These are phyloP conservation scores for Eucalyptus fibrosa DNA, from an alignment of 345 rosid genomes.

Conservation along the genomic window DNA sequence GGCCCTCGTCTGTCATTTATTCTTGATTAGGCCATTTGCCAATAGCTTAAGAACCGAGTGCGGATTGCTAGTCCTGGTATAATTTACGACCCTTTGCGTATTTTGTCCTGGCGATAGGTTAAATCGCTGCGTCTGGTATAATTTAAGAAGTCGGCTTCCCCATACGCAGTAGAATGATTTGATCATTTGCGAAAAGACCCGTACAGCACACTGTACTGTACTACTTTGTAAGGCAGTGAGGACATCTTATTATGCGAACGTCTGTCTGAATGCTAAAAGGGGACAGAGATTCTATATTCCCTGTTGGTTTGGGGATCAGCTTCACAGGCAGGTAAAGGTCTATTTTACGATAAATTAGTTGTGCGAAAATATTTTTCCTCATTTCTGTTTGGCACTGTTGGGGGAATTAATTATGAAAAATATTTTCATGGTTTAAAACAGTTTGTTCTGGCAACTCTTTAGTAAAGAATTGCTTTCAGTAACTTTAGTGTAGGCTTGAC, in stretches of 20 bases:
- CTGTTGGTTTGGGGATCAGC: neutral
- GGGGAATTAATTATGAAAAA: neutral
- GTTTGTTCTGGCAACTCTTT: neutral
- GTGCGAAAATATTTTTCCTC: neutral
- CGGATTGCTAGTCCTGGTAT: neutral
- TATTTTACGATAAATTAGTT: neutral
- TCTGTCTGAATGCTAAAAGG: neutral
- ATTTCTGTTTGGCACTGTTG: neutral
- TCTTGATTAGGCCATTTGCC: neutral
- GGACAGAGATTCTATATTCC: neutral
- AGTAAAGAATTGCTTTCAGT: neutral
- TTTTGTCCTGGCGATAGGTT: neutral
- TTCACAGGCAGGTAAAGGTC: neutral
- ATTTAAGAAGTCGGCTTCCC: neutral
- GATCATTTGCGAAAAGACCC: neutral
- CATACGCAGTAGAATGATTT: neutral
- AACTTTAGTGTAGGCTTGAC: neutral
- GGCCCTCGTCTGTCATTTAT: neutral
- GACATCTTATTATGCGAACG: neutral
- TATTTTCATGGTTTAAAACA: neutral
- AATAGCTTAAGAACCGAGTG: neutral
- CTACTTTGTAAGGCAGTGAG: neutral
- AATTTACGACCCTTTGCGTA: neutral
- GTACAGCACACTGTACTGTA: neutral
- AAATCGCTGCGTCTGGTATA: neutral